A percentile compares a stretch with the other conserved stretches of the same genome.
phyloP scores from a whole-genome alignment of 805 yeast species.

The Ogataea parapolymorpha region DNA sequence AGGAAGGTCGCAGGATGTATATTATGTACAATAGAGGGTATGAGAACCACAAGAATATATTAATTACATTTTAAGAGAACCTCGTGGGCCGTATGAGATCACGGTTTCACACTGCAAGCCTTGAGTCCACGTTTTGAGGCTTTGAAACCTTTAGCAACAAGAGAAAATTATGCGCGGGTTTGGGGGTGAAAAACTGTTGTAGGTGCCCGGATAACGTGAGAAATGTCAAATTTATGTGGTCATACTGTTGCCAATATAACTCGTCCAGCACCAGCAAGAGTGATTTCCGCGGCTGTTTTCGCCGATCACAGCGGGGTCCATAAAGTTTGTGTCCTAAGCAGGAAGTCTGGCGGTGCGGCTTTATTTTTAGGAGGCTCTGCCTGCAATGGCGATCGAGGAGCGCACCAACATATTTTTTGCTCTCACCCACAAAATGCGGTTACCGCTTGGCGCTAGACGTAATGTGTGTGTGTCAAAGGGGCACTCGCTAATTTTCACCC shows the following conservation, averaged over 20 bases:
- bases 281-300: too few relatives aligned
- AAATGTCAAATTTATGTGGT: too few relatives aligned
- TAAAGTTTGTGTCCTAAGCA: neutral
- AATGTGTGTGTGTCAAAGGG: too few relatives aligned
- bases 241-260: too few relatives aligned
- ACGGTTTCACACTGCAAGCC: slow-evolving; percentile 5
- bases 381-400: slow-evolving; percentile 1
- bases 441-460: too few relatives aligned
- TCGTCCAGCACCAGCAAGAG: too few relatives aligned
- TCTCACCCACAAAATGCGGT: too few relatives aligned
- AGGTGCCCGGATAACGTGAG: too few relatives aligned
- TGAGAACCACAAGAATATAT: neutral
- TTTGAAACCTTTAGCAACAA: too few relatives aligned
- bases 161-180: too few relatives aligned
- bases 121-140: too few relatives aligned
- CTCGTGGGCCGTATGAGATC: neutral
- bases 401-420: neutral
- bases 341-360: slow-evolving; percentile 5
- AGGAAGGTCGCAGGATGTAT: slow-evolving; percentile 3
- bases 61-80: neutral
- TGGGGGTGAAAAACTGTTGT: too few relatives aligned
- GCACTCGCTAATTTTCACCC: neutral
- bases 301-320: neutral
- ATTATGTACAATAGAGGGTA: slow-evolving; percentile 4
- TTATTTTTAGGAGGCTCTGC: neutral